phyloP scores from a whole-genome alignment of 495 filamentous ascomycete species.

The Trichoderma asperelloides region DNA sequence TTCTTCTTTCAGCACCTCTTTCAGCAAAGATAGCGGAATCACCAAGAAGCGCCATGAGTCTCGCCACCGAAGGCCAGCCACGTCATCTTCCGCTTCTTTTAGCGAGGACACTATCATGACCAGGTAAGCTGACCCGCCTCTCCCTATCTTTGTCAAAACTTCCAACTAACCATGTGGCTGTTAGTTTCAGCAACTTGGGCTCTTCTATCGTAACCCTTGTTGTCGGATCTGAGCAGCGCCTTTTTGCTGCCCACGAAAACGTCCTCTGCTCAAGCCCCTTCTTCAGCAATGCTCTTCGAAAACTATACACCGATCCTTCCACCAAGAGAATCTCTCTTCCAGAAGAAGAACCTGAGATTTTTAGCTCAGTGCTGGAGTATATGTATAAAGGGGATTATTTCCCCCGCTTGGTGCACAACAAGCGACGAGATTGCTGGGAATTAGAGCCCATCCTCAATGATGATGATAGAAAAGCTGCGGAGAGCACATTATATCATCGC shows the following conservation, averaged over 20 bases:
- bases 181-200: conserved; percentile 41
- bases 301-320: conserved; percentile 53
- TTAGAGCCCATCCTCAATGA: conserved; percentile 47
- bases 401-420: conserved; percentile 63
- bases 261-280: conserved; percentile 69
- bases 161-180: neutral
- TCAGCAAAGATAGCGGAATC: conserved; percentile 33
- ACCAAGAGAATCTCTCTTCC: conserved; percentile 70
- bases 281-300: conserved; percentile 55
- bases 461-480: conserved; percentile 33
- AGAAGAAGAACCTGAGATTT: conserved; percentile 78
- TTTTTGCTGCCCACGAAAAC: conserved; percentile 87
- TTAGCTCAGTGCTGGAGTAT: conserved; percentile 84
- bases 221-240: conserved; percentile 66
- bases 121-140: conserved; percentile 18
- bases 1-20: conserved; percentile 26
- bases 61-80: conserved; percentile 23
- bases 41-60: conserved; percentile 36
- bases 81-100: conserved; percentile 29
- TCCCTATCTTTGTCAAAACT: neutral
- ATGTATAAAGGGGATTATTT: conserved; percentile 92
- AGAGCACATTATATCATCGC: conserved; percentile 63
- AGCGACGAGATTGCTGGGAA: conserved; percentile 58
- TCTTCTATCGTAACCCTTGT: conserved; percentile 71
- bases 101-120: conserved; percentile 12